A percentile compares a stretch with the other conserved stretches of the same genome.
Evolutionary conservation across 1,284 basidiomycete species (phyloP).

Genomic region (Cryptococcus hybrid): DNA sequence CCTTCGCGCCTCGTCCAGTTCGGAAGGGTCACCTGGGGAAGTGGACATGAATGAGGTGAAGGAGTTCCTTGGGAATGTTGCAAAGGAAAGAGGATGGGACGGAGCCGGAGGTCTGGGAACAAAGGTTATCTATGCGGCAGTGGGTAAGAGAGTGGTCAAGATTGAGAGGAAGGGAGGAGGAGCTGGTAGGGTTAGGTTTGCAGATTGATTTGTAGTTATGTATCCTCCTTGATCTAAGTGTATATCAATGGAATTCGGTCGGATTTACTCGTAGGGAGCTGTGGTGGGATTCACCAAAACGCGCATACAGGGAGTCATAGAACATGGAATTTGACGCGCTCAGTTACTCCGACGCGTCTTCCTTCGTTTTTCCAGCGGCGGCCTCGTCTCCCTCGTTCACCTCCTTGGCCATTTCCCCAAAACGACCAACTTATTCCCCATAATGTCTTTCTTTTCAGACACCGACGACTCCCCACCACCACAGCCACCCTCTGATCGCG

Average conservation of each 20-base stretch:
- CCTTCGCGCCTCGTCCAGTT: constrained; percentile 17
- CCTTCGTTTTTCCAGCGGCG: too few species aligned
- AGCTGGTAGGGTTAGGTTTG: constrained; percentile 31
- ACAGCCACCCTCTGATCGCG: constrained; percentile 8
- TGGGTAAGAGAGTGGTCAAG: constrained; percentile 32
- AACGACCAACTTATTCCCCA: too few species aligned
- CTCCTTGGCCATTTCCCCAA: too few species aligned
- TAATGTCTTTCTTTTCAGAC: constrained; percentile 21
- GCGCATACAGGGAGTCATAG: too few species aligned
- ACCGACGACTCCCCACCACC: not conserved
- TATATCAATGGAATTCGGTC: too few species aligned
- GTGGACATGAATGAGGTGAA: constrained; percentile 33
- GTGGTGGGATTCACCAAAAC: too few species aligned
- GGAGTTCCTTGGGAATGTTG: constrained; percentile 25
- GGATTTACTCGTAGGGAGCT: too few species aligned
- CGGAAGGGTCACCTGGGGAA: not conserved
- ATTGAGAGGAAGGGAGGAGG: constrained; percentile 38
- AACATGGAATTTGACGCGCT: too few species aligned
- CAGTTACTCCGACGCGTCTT: too few species aligned
- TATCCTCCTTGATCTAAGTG: not conserved
- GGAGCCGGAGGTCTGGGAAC: constrained; percentile 22
- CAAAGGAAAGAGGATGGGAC: constrained; percentile 33
- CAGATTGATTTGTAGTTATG: constrained; percentile 6
- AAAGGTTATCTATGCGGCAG: constrained; percentile 35
- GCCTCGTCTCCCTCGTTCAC: too few species aligned